phyloP scores from a whole-genome alignment of 176 grass and related monocot genomes.

The Hordeum vulgare region DNA sequence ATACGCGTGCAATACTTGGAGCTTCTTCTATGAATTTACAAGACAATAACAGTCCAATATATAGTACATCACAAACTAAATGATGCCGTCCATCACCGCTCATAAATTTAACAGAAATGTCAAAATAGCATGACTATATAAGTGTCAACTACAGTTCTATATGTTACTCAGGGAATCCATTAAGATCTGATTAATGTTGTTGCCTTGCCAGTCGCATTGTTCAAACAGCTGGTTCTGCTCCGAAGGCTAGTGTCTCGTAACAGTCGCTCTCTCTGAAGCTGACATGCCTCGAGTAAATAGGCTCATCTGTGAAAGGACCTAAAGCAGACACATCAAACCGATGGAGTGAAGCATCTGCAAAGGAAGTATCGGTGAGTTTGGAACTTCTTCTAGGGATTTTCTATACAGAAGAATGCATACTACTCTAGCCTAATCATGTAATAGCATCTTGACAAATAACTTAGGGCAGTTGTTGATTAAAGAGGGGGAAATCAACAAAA shows the following conservation, averaged over 20 bases:
- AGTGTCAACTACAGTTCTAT: neutral
- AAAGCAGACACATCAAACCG: neutral
- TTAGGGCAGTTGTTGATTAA: neutral
- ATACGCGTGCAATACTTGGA: neutral
- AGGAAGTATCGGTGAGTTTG: neutral
- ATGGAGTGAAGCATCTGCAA: neutral
- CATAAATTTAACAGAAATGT: neutral
- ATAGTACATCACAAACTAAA: neutral
- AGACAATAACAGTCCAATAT: neutral
- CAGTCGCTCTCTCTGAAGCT: constrained; percentile 8
- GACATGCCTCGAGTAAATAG: neutral
- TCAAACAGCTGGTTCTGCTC: constrained; percentile 12
- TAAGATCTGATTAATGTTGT: neutral
- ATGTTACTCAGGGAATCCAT: neutral
- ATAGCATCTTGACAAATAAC: neutral
- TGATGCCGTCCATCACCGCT: neutral
- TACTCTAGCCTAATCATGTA: neutral
- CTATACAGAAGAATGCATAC: neutral
- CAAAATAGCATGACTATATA: neutral
- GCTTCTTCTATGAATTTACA: neutral
- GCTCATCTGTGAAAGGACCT: neutral
- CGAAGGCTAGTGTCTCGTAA: neutral
- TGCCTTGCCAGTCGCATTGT: neutral
- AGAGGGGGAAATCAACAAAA: neutral
- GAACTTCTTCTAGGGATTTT: neutral